A percentile compares a stretch with the other conserved stretches of the same genome.
Conservation (phyloP, 768 basidiomycete genomes). For the Boletus rubescentipes region DNA sequence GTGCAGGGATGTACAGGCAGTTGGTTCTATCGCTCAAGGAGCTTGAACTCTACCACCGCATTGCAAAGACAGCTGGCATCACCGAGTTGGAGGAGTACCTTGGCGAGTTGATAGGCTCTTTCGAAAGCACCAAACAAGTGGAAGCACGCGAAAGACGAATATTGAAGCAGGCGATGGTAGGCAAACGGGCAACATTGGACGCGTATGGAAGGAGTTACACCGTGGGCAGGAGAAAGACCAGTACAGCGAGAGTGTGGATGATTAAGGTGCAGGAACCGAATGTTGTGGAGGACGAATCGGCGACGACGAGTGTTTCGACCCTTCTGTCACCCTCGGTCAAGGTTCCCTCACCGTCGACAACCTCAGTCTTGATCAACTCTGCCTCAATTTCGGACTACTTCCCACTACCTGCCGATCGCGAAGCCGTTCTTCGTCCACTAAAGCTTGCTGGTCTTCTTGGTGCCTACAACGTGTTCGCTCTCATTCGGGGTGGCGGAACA, state of each 20-base stretch:
- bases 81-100: constrained; percentile 58
- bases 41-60: constrained; percentile 56
- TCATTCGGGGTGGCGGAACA: constrained; percentile 85
- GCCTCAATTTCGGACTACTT: constrained; percentile 80
- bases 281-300: background rate
- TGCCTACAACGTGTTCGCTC: constrained; percentile 74
- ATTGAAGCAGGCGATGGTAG: constrained; percentile 34
- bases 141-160: constrained; percentile 38
- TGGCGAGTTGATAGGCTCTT: constrained; percentile 57
- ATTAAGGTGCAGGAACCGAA: constrained; percentile 50
- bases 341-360: constrained; percentile 43
- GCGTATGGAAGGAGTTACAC: constrained; percentile 83
- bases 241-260: constrained; percentile 91
- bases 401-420: constrained; percentile 68
- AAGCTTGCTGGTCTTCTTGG: constrained; percentile 82
- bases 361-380: constrained; percentile 83
- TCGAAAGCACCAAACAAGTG: constrained; percentile 62
- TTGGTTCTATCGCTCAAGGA: constrained; percentile 62
- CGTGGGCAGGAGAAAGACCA: constrained; percentile 85
- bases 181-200: constrained; percentile 65
- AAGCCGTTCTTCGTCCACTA: constrained; percentile 79
- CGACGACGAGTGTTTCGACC: constrained; percentile 11
- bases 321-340: constrained; percentile 20
- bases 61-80: constrained; percentile 20
- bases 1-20: constrained; percentile 67